Evolutionary conservation across 495 filamentous ascomycete genomes (phyloP).

Genomic region (Hyaloscypha variabilis): DNA sequence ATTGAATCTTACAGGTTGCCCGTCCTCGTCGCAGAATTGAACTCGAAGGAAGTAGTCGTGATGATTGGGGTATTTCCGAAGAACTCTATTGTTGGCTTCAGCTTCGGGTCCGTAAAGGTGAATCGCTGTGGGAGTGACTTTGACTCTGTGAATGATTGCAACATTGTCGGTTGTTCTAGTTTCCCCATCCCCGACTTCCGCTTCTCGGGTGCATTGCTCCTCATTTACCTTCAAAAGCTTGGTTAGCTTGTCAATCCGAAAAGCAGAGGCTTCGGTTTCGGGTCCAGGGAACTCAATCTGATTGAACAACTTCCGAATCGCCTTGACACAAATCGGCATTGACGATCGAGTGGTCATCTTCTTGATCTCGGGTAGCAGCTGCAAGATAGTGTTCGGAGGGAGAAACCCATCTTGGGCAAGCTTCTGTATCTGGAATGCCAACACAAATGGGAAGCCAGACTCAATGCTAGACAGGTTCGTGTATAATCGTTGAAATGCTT

Average conservation of each 20-base stretch:
- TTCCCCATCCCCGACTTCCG: constrained; percentile 25
- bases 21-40: constrained; percentile 73
- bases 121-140: constrained; percentile 70
- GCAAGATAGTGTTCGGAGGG: constrained; percentile 42
- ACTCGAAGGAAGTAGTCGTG: constrained; percentile 71
- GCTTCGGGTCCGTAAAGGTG: constrained; percentile 70
- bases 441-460: constrained; percentile 12
- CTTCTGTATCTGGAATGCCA: constrained; percentile 52
- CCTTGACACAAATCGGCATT: constrained; percentile 40
- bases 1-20: constrained; percentile 61
- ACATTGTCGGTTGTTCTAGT: constrained; percentile 34
- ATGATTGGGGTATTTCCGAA: constrained; percentile 67
- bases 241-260: constrained; percentile 46
- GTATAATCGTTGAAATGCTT: constrained; percentile 2
- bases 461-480: neutral
- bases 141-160: constrained; percentile 57
- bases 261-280: constrained; percentile 44
- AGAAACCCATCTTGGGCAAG: constrained; percentile 56
- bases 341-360: constrained; percentile 23
- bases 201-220: constrained; percentile 29
- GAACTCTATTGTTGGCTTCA: constrained; percentile 73
- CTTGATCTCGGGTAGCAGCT: constrained; percentile 39
- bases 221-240: constrained; percentile 44
- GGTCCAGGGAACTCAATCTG: constrained; percentile 54
- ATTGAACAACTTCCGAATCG: constrained; percentile 49